These are phyloP conservation scores for Magnusiomyces tetraspermus DNA, from an alignment of 1,139 yeast species.

Conservation along the genomic window DNA sequence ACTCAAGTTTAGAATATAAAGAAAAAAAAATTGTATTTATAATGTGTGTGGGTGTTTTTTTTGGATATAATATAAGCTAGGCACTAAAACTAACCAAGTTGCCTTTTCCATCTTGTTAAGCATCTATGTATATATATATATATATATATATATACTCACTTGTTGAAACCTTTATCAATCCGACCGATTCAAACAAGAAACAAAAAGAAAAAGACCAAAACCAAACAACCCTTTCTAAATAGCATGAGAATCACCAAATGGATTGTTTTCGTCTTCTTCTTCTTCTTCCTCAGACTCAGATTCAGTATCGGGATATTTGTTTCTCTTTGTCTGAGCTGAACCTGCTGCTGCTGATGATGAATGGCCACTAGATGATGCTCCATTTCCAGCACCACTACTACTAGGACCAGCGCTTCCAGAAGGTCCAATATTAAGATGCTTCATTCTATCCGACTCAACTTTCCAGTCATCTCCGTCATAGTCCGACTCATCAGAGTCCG, in stretches of 20 bases:
- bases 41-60: too few relatives aligned
- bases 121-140: too few relatives aligned
- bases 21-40: too few relatives aligned
- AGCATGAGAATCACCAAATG: slow-evolving; percentile 58
- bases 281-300: too few relatives aligned
- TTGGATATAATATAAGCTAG: too few relatives aligned
- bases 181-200: background rate
- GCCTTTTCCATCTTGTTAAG: too few relatives aligned
- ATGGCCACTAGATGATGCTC: background rate
- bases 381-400: slow-evolving; percentile 14
- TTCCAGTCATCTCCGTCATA: slow-evolving; percentile 25
- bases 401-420: slow-evolving; percentile 20
- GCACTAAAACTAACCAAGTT: too few relatives aligned
- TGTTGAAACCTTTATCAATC: too few relatives aligned
- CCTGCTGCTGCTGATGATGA: slow-evolving; percentile 13
- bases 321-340: slow-evolving; percentile 30
- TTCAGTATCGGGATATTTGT: slow-evolving; percentile 20
- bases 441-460: slow-evolving; percentile 18
- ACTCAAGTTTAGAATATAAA: too few relatives aligned
- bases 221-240: slow-evolving; percentile 1
- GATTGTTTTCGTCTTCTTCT: slow-evolving; percentile 41
- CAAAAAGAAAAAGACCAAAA: too few relatives aligned
- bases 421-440: slow-evolving; percentile 27
- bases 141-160: too few relatives aligned
- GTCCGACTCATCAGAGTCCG: slow-evolving; percentile 31